Base-by-base conservation (phyloP, 202 grass and related monocot species). In the Panicum hallii region DNA sequence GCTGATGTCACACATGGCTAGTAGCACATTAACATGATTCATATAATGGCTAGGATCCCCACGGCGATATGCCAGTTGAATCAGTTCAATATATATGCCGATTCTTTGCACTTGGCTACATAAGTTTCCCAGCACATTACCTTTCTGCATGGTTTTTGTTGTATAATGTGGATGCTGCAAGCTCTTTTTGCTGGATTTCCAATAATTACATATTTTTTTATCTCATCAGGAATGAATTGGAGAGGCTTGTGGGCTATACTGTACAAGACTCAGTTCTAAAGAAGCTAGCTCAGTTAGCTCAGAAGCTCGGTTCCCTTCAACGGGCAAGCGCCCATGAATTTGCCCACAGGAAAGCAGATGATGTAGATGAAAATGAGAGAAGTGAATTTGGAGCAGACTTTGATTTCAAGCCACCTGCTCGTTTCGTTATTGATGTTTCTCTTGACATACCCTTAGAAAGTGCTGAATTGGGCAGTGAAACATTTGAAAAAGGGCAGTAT, bases 321-420 rank as follows among this genome's bases (percentile, higher is more conserved):
- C 23, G 2, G 34, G 72, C 66, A 82, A 70, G 72, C 52, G 6
- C 53, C 70, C 71, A 86, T 88, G 83, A 74, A 60, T 61, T 38
- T 79, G 56, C 79, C 63, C 86, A 79, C 6, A 79, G 54, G 79
- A 86, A 72, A 11, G 47, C 26, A 11, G 77, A 79, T 14, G 77
- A 19, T 67, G 77, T 44, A 45, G 79, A 70, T 74, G 79, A 82
- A 86, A 73, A 89, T 75, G 74, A 74, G 86, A 62, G 26, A 60
- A 66, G 57, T 83, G 95, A 98, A 93, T 98, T 98, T 86, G 95
- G 95, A 30, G 79, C 93, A n/a, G 75, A 87, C 45, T 91, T 98
- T 68, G 87, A 82, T 77, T 98, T 95, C 86, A 91, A 90, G 62
- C 72, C 88, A 90, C 95, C 93, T 72, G 87, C 89, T 56, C 91